Conservation (phyloP, 768 basidiomycete genomes). For the Lyophyllum atratum region DNA sequence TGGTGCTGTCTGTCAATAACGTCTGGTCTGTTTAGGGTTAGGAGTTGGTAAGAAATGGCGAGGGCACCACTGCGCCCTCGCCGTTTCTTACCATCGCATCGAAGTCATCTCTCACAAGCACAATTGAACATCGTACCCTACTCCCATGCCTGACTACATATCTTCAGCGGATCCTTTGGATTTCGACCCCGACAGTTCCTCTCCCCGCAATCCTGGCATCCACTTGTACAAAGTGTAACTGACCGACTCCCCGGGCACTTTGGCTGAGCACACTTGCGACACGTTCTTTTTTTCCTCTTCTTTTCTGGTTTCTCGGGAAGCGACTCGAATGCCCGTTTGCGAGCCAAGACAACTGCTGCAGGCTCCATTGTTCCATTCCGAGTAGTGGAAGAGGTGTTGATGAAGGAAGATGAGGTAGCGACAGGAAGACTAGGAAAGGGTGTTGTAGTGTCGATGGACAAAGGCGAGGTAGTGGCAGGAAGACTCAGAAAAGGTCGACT, state of each 20-base stretch:
- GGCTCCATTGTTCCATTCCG: neutral
- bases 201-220: neutral
- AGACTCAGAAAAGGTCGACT: too few relatives aligned
- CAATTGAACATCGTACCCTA: too few relatives aligned
- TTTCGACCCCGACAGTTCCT: neutral
- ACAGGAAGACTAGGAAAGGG: too few relatives aligned
- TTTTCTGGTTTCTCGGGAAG: neutral
- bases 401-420: neutral
- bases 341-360: neutral
- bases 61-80: too few relatives aligned
- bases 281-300: neutral
- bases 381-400: neutral
- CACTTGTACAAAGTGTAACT: neutral
- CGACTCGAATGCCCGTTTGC: neutral
- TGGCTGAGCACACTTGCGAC: neutral
- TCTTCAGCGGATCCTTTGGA: neutral
- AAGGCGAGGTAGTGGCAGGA: too few relatives aligned
- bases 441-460: too few relatives aligned
- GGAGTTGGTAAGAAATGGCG: too few relatives aligned
- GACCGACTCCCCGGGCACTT: neutral
- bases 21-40: too few relatives aligned
- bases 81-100: too few relatives aligned
- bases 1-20: too few relatives aligned
- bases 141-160: neutral
- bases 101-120: too few relatives aligned